Conservation (phyloP, 176 grass and related monocot genomes). For the Triticum aestivum region DNA sequence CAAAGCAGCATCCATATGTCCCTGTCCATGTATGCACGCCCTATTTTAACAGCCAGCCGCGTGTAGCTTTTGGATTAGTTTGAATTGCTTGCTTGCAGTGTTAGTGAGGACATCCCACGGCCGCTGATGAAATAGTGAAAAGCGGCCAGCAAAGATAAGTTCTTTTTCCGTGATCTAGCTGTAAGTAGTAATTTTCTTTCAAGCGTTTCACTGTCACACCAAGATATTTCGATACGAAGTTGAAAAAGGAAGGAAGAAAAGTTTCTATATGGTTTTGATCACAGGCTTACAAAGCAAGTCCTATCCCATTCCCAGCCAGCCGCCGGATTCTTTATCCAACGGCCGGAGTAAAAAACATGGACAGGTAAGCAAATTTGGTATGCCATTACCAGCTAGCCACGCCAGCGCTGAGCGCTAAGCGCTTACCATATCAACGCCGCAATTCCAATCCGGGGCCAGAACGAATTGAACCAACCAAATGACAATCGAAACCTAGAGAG, state of each 20-base stretch:
- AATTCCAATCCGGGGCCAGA: conserved; percentile 8
- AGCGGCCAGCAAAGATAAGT: background rate
- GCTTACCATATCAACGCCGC: conserved; percentile 28
- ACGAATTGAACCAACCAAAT: conserved; percentile 44
- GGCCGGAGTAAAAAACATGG: background rate
- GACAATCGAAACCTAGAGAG: conserved; percentile 23
- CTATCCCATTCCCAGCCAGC: background rate
- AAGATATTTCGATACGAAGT: background rate
- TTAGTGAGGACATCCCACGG: background rate
- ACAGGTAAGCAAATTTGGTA: background rate
- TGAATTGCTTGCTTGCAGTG: background rate
- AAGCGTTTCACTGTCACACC: background rate
- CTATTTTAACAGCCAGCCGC: background rate
- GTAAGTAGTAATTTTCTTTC: background rate
- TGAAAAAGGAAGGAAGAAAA: background rate
- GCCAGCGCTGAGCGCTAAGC: background rate
- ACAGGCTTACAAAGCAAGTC: background rate
- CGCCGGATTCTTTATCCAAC: conserved; percentile 28
- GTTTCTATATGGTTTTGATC: conserved; percentile 2
- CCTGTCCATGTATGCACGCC: conserved; percentile 4
- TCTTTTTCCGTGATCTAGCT: background rate
- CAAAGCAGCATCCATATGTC: conserved; percentile 12
- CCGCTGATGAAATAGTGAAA: conserved; percentile 15
- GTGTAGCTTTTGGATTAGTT: background rate
- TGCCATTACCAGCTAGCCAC: conserved; percentile 6